Evolutionary conservation across 768 basidiomycete species (phyloP), one percentile per base, ranked within the genome.

Genomic region (Suillus decipiens): DNA sequence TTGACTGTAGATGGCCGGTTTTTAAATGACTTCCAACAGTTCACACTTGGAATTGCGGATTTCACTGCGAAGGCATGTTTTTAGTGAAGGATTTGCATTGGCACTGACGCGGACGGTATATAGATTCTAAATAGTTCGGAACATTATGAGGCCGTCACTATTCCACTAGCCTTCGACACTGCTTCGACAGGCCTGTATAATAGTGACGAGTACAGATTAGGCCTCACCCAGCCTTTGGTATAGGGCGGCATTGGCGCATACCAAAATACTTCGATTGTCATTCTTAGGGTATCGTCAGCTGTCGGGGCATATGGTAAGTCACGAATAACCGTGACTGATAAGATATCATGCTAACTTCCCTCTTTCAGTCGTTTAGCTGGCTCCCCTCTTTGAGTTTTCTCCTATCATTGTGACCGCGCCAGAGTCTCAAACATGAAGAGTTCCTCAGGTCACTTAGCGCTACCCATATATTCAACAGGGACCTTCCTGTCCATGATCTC

Each of bases 131-230:
- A 67, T 19, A 77, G 77, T 41, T 17, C 82, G 34, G 70, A 76
- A 5, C 82, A 80, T 66, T 82, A 82, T 31, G 69, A 79, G 22
- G 82, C 79, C 3, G 70, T 80, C 2, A 80, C 84, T 0, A 69
- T 86, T 42, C 84, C 86, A 10, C 68, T 82, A 6, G 80, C 70
- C 0, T 70, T 85, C 15, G 77, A 79, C 22, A 81, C 82, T 1
- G 82, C 84, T 3, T 75, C 78, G 19, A 69, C 79, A 17, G 86
- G 83, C 2, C 64, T 87, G 19, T 86, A 83, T 67, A 75, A 65
- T 51, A 43, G 66, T 53, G 43, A 68, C 50, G 42, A 74, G 71
- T 67, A 77, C 28, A 82, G 82, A 8, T 71, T 77, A 1, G 78
- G 75, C 15, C 70, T 85, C 12, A 69, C 68, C 10, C 71, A 78